Conservation (phyloP, 352 stramenopile genomes). For the Phytopythium aichiense region DNA sequence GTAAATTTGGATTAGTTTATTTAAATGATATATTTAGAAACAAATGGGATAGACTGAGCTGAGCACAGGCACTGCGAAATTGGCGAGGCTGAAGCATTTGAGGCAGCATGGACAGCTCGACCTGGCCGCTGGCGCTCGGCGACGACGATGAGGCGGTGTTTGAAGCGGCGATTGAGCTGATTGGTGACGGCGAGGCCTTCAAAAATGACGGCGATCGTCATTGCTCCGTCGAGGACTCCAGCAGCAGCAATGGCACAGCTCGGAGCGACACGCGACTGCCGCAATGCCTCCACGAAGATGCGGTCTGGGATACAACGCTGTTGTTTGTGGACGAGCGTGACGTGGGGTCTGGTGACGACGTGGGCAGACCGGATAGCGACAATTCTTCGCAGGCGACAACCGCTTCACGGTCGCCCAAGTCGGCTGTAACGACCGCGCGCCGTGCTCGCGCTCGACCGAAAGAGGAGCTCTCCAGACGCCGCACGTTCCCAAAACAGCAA, state of each 20-base stretch:
- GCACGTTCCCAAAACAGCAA: conserved; percentile 24
- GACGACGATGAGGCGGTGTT: neutral
- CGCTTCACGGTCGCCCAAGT: neutral
- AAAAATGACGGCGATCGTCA: neutral
- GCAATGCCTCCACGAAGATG: no score
- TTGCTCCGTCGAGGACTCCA: neutral
- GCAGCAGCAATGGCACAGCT: neutral
- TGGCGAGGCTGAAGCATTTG: neutral
- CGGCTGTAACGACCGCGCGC: no score
- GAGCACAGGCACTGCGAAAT: neutral
- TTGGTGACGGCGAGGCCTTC: neutral
- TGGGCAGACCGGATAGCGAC: neutral
- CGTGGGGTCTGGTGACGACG: neutral
- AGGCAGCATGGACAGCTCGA: neutral
- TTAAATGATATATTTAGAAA: no score
- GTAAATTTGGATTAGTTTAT: no score
- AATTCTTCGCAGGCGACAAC: neutral
- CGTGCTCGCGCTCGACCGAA: conserved; percentile 5
- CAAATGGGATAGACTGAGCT: no score
- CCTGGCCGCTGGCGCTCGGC: neutral
- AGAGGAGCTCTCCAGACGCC: conserved; percentile 12
- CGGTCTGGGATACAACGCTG: neutral
- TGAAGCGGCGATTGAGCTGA: neutral
- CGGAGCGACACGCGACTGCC: neutral
- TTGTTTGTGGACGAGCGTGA: neutral